Conservation (phyloP, 2,329 filamentous ascomycete species). For the Talaromyces piceae region DNA sequence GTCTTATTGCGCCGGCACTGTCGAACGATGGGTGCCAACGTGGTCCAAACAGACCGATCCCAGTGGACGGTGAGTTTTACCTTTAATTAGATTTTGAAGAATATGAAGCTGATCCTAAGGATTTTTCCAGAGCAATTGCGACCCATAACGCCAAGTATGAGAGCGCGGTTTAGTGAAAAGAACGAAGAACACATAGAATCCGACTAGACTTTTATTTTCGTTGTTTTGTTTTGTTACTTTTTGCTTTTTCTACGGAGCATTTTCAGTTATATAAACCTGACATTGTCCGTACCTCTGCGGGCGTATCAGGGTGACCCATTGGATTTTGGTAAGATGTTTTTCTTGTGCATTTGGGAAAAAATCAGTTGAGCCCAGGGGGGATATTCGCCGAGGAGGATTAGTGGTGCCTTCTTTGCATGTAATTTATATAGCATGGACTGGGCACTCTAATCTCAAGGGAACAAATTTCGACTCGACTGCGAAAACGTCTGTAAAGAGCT, state of each 20-base stretch:
- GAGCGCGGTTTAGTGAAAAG: constrained; percentile 29
- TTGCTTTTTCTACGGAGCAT: neutral
- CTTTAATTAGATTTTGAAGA: neutral
- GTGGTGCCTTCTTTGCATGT: neutral
- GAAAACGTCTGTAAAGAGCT: neutral
- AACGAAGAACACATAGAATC: constrained; percentile 1
- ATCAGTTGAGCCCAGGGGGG: neutral
- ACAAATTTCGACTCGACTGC: neutral
- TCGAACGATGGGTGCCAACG: constrained; percentile 93
- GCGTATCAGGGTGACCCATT: neutral
- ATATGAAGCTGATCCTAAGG: constrained; percentile 5
- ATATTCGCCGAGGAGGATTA: neutral
- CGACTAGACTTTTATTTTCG: neutral
- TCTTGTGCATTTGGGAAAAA: neutral
- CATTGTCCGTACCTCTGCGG: neutral
- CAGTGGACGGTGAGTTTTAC: constrained; percentile 66
- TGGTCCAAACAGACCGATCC: constrained; percentile 97
- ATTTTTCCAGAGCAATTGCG: constrained; percentile 62
- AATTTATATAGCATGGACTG: neutral
- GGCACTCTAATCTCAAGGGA: neutral
- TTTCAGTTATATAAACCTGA: neutral
- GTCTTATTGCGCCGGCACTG: constrained; percentile 78
- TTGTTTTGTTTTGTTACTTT: neutral
- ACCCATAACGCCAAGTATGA: constrained; percentile 71
- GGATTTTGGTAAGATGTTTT: constrained; percentile 1